Evolutionary conservation across 768 basidiomycete species (phyloP).

Genomic region (Termitomyces sp.): DNA sequence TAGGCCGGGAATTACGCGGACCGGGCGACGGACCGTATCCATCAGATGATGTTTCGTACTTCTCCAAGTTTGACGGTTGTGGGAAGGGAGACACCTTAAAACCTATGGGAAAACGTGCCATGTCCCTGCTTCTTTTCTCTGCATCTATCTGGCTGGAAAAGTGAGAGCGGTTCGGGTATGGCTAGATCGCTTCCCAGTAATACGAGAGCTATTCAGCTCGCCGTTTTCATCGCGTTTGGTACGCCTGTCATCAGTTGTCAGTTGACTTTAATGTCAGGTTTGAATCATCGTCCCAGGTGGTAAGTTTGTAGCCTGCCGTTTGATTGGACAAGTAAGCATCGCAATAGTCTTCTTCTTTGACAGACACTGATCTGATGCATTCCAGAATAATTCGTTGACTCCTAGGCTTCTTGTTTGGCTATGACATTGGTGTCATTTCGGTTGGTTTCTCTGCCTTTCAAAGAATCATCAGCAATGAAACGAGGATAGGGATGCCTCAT

Average conservation of each 20-base stretch:
- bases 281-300: constrained; percentile 11
- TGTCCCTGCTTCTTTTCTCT: constrained; percentile 18
- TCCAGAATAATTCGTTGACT: background rate
- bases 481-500: constrained; percentile 63
- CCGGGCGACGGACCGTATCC: constrained; percentile 15
- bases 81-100: constrained; percentile 10
- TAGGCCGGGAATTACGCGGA: constrained; percentile 6
- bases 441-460: constrained; percentile 25
- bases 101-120: background rate
- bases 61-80: constrained; percentile 2
- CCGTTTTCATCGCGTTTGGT: constrained; percentile 73
- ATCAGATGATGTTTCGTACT: constrained; percentile 14
- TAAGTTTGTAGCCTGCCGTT: background rate
- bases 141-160: constrained; percentile 8
- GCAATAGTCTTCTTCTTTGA: background rate
- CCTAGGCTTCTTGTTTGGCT: constrained; percentile 63
- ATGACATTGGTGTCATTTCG: constrained; percentile 75
- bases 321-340: background rate
- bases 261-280: background rate
- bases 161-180: constrained; percentile 12
- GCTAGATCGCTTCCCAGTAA: constrained; percentile 52
- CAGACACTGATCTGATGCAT: background rate
- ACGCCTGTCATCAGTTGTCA: constrained; percentile 17
- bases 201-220: constrained; percentile 55
- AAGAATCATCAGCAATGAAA: background rate